Evolutionary conservation across 352 stramenopile genomes (phyloP), one percentile per base, ranked within the genome.

Genomic region (Phytophthora pisi): DNA sequence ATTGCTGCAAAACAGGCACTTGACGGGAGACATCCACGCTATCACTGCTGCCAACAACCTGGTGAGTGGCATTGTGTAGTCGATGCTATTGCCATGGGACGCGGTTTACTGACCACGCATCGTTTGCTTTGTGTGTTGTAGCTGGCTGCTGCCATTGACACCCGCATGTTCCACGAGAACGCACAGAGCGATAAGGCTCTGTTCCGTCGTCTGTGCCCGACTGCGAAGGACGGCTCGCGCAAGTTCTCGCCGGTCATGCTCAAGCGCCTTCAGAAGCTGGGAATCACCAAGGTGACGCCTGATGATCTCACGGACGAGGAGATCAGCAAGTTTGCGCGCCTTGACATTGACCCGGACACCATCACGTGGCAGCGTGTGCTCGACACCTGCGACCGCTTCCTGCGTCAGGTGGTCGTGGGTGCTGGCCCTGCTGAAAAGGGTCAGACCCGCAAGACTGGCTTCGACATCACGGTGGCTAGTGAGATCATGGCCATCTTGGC

Each of bases 401-500:
- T 99, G 64, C 88, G 97, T 20, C 79, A 89, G 11, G 78, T 99
- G 13, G 89, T 86, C 43, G 78, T 99, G 16, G 97, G 97, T 16
- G 77, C 90, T 51, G 97, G 89, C 5, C 71, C 85, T 13, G 94
- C 91, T 3, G 97, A 99, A 78, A 98, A 97, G 54, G 90, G 86
- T 26, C 88, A 91, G 68, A 82, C 74, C 7, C 82, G 86, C 49
- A 81, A 54, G 15, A 94, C 85, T 50, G 80, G 85, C 23, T 93
- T 93, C 55, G 84, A 96, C 64, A 97, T 92, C 68, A 82, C 64
- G n/a, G 98, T 99, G 3, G 98, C 98, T 1, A 98, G 90, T 40
- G 97, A 99, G 78, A 97, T 99, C 72, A 99, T 99, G 97, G 97
- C 97, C 34, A 97, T 99, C 23, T 79, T 99, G 54, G 96, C 96